A percentile compares a stretch with the other conserved stretches of the same genome.
phyloP scores from a whole-genome alignment of 176 grass and related monocot genomes.

The Paspalum notatum region DNA sequence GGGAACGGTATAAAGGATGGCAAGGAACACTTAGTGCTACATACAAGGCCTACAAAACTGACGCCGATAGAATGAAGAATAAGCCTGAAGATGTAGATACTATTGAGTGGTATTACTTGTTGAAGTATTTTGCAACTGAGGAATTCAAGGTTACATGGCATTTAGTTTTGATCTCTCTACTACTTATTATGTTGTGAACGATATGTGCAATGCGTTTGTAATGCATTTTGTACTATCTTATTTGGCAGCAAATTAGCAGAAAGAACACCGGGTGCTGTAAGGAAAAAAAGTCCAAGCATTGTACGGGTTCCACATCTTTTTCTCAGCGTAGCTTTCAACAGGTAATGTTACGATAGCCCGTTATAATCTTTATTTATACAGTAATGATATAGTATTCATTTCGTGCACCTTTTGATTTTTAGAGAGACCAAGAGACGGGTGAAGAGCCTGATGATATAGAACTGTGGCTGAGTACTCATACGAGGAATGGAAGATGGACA shows the following conservation, averaged over 20 bases:
- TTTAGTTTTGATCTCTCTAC: neutral
- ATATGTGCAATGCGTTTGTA: neutral
- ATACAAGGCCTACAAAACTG: neutral
- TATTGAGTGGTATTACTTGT: neutral
- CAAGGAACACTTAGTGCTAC: neutral
- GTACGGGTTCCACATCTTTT: neutral
- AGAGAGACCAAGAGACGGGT: too few species aligned
- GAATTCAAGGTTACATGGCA: neutral
- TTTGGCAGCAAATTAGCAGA: neutral
- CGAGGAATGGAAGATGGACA: too few species aligned
- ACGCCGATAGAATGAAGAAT: neutral
- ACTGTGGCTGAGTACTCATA: too few species aligned
- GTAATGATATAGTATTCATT: too few species aligned
- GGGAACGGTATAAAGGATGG: neutral
- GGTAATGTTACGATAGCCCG: neutral
- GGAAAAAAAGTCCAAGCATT: neutral
- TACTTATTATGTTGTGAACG: too few species aligned
- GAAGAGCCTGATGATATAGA: too few species aligned
- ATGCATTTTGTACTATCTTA: neutral
- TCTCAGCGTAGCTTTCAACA: neutral
- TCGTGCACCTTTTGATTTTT: too few species aligned
- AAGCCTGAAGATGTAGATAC: neutral
- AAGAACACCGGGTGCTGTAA: neutral
- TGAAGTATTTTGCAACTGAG: neutral
- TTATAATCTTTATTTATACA: too few species aligned